Evolutionary conservation across 345 rosid genomes (phyloP).

Genomic region (Aquilaria sinensis): DNA sequence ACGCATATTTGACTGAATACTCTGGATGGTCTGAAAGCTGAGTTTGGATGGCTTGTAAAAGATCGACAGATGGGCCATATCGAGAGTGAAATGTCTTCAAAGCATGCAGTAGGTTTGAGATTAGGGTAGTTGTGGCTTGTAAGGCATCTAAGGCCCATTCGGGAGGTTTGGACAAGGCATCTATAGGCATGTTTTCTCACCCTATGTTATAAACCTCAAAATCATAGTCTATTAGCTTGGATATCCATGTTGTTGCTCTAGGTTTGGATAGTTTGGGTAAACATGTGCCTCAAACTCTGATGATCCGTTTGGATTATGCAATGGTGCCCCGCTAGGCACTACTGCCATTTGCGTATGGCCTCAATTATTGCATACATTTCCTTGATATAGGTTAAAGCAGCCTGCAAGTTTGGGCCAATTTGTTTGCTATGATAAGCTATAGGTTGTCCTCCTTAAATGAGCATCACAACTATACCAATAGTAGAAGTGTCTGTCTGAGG

Average conservation of each 20-base stretch:
- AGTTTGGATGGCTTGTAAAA: too few relatives aligned
- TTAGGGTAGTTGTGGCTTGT: too few relatives aligned
- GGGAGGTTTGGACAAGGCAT: not conserved
- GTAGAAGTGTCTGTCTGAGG: not conserved
- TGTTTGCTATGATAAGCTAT: not conserved
- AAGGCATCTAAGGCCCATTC: too few relatives aligned
- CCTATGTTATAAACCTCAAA: not conserved
- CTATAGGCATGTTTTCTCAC: not conserved
- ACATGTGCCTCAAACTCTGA: not conserved
- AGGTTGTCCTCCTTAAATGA: not conserved
- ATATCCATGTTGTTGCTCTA: not conserved
- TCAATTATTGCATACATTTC: not conserved
- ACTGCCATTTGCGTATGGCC: not conserved
- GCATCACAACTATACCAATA: not conserved
- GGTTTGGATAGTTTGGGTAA: not conserved
- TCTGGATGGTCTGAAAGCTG: too few relatives aligned
- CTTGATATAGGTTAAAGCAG: not conserved
- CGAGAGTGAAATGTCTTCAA: too few relatives aligned
- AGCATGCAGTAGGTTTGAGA: too few relatives aligned
- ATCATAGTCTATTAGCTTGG: not conserved
- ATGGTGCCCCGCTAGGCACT: not conserved
- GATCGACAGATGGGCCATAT: too few relatives aligned
- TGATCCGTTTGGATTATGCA: not conserved
- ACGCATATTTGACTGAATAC: too few relatives aligned
- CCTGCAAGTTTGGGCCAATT: not conserved